phyloP scores from a whole-genome alignment of 2,329 filamentous ascomycete genomes.

The Aspergillus fumigatiaffinis region DNA sequence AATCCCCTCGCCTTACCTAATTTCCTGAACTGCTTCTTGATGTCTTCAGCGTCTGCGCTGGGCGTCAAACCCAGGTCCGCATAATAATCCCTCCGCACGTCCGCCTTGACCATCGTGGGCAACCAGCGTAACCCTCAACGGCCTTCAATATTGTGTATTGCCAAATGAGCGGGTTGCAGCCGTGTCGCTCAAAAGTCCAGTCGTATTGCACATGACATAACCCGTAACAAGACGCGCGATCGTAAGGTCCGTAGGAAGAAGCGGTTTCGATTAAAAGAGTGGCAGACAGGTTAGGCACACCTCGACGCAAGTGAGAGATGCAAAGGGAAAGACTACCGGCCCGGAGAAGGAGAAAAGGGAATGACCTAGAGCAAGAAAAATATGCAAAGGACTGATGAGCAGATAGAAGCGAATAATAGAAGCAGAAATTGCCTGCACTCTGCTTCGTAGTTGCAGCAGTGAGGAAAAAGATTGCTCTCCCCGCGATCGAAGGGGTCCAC shows the following conservation, averaged over 20 bases:
- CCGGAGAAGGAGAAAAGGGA: neutral
- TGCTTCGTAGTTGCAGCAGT: neutral
- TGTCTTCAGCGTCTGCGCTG: constrained; percentile 66
- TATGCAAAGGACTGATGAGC: neutral
- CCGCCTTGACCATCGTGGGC: constrained; percentile 62
- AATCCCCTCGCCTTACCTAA: constrained; percentile 54
- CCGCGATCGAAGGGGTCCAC: neutral
- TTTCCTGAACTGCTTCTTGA: constrained; percentile 83
- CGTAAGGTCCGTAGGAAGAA: neutral
- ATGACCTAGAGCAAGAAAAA: neutral
- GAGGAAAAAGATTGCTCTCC: neutral
- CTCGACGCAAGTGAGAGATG: neutral
- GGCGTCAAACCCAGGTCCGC: constrained; percentile 71
- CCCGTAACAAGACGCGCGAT: constrained; percentile 7
- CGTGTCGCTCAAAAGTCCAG: constrained; percentile 8
- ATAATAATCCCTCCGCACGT: constrained; percentile 74
- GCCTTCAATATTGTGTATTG: constrained; percentile 3
- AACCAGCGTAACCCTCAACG: neutral
- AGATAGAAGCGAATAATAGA: neutral
- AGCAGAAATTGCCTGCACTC: neutral
- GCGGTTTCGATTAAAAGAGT: neutral
- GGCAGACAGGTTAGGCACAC: neutral
- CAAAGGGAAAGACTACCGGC: neutral
- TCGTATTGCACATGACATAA: constrained; percentile 23
- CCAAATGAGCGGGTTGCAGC: constrained; percentile 9